Conservation (phyloP, 2,329 filamentous ascomycete genomes). For the Fonsecaea pugnacius region DNA sequence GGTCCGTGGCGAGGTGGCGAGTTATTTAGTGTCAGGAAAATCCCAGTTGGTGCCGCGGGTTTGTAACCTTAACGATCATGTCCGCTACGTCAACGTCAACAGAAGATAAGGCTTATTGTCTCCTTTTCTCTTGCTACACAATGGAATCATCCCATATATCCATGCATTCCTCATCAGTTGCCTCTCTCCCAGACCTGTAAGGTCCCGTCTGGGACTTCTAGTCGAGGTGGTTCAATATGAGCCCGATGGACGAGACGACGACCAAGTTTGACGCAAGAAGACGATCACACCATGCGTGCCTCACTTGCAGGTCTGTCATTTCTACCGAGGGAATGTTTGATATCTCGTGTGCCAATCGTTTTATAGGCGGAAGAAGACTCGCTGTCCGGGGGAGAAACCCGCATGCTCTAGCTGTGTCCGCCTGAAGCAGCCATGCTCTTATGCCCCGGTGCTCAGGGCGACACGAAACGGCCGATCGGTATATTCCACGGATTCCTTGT, state of each 20-base stretch:
- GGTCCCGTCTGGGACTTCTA: not conserved
- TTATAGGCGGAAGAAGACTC: constrained; percentile 36
- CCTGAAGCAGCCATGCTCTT: constrained; percentile 33
- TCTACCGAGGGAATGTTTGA: not conserved
- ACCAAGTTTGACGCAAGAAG: not conserved
- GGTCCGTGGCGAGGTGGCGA: not conserved
- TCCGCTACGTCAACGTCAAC: not conserved
- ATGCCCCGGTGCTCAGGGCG: constrained; percentile 17
- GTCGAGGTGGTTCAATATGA: not conserved
- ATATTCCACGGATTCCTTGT: not conserved
- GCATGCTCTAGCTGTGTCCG: constrained; percentile 36
- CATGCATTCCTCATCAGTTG: not conserved
- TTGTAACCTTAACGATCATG: not conserved
- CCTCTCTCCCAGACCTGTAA: not conserved
- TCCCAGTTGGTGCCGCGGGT: not conserved
- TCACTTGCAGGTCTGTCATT: constrained; percentile 24
- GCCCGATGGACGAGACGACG: not conserved
- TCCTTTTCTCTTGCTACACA: not conserved
- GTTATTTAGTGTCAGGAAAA: not conserved
- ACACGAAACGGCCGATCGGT: constrained; percentile 10
- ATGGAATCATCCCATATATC: not conserved
- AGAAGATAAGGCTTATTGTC: not conserved
- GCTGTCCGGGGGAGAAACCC: constrained; percentile 37
- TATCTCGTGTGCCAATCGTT: not conserved
- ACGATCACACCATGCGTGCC: constrained; percentile 21